Base-by-base conservation (phyloP, 495 filamentous ascomycete genomes). In the Penicillium argentinense region DNA sequence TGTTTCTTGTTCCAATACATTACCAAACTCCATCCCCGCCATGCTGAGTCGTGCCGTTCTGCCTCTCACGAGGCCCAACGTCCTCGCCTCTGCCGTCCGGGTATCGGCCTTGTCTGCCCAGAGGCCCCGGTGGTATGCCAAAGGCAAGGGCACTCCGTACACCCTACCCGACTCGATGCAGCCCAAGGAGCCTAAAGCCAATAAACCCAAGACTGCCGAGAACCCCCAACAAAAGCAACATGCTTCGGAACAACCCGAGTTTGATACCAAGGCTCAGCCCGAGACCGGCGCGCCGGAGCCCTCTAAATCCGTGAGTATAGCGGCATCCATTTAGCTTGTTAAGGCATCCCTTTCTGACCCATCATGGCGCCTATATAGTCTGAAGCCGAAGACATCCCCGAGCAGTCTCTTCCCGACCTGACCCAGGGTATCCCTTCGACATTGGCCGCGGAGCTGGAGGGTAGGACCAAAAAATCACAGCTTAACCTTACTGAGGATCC, bases 361-460 rank as follows among this genome's bases (percentile, higher is more conserved):
- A 5, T 21, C 17, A 38, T 56, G 19, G 14, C 30, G 45, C 12
- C 27, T 39, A 18, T 66, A 33, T 45, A 71, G 61, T 34, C 50
- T 34, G 57, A 69, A 62, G 45, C 63, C 13, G 60, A 62, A 49
- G 55, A 62, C 17, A 48, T 54, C 21, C 57, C 68, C 19, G 50
- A 62, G 25, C 55, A 78, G 56, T 83, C 85, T 14, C 76, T 96
- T 13, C 91, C 91, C 45, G 90, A 96, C 60, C 79, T 96, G 17
- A 92, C 88, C 6, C 85, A 92, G 62, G 91, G 91, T 52, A 93
- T 96, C 47, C 91, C 91, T 1, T 95, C 90, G 14, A 95, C 90
- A 13, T 74, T 95, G 25, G 74, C 71, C 43, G 72, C 76, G 17
- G 88, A 93, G 59, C 80, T 86, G 49, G 82, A 87, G 64, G 78